phyloP scores from a whole-genome alignment of 768 basidiomycete species.

The Lactarius pseudohatsudake region DNA sequence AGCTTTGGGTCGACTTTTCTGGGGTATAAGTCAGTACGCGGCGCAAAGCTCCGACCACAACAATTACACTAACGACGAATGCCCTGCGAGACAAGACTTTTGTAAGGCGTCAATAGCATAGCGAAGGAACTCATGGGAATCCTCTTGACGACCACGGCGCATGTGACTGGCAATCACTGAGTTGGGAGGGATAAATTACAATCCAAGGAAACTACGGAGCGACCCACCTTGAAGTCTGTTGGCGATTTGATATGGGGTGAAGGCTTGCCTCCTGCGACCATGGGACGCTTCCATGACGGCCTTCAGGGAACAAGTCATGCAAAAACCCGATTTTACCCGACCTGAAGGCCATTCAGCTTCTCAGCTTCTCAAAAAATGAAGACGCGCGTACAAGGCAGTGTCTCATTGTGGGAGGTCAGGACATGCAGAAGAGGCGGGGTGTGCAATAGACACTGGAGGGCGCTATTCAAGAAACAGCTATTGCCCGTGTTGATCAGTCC shows the following conservation, averaged over 20 bases:
- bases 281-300: slow-evolving; percentile 57
- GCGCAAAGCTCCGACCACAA: not conserved
- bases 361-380: not conserved
- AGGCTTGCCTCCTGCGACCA: slow-evolving; percentile 42
- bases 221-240: slow-evolving; percentile 63
- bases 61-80: slow-evolving; percentile 56
- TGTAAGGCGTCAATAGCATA: slow-evolving; percentile 92
- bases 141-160: slow-evolving; percentile 91
- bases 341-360: slow-evolving; percentile 35
- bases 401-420: slow-evolving; percentile 49
- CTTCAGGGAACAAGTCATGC: slow-evolving; percentile 76
- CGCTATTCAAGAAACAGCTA: slow-evolving; percentile 95
- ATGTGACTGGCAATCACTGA: slow-evolving; percentile 89
- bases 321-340: slow-evolving; percentile 53
- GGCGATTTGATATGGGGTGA: slow-evolving; percentile 65
- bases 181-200: slow-evolving; percentile 23
- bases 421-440: slow-evolving; percentile 82
- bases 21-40: slow-evolving; percentile 13
- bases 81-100: slow-evolving; percentile 72
- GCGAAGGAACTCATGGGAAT: slow-evolving; percentile 96
- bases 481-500: slow-evolving; percentile 88
- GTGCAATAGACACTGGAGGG: slow-evolving; percentile 89
- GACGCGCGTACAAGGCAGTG: slow-evolving; percentile 55
- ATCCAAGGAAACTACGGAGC: not conserved
- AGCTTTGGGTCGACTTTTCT: slow-evolving; percentile 71